phyloP scores from a whole-genome alignment of 108 stramenopile genomes.

The Nannochloropsis oceanica region DNA sequence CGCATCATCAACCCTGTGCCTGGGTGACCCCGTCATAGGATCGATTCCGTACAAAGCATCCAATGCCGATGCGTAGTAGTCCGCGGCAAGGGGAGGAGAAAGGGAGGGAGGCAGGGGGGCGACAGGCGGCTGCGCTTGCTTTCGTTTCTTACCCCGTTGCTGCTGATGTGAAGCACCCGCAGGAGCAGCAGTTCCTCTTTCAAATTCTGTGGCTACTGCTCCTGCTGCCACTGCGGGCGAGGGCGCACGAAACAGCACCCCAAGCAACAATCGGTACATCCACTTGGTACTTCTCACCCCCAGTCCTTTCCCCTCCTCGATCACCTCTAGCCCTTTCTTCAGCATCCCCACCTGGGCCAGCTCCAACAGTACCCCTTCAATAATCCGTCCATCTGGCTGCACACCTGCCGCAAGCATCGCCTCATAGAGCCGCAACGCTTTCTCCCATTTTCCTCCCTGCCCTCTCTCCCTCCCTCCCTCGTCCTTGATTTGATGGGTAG shows the following conservation, averaged over 20 bases:
- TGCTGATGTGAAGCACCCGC: neutral
- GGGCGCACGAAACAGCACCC: neutral
- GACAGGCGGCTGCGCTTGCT: neutral
- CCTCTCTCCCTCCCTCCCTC: neutral
- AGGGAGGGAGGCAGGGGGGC: too few relatives aligned
- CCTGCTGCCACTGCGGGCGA: too few relatives aligned
- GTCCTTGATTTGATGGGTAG: neutral
- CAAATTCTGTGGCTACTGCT: neutral
- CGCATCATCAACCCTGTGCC: neutral
- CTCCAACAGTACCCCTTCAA: neutral
- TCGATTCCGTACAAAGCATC: neutral
- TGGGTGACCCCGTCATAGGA: neutral
- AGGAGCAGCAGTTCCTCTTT: neutral
- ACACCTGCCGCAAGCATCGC: neutral
- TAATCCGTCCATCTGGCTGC: neutral
- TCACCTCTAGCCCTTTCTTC: neutral
- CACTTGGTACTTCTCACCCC: neutral
- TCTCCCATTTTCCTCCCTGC: neutral
- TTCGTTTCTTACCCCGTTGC: neutral
- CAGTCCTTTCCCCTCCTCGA: neutral
- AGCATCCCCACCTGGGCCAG: neutral
- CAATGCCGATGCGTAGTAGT: neutral
- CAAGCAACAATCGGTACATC: neutral
- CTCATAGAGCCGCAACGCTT: neutral
- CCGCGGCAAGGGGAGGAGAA: neutral